Evolutionary conservation across 306 rosid species (phyloP), one percentile per base, ranked within the genome.

Genomic region (Inga leiocalycina): DNA sequence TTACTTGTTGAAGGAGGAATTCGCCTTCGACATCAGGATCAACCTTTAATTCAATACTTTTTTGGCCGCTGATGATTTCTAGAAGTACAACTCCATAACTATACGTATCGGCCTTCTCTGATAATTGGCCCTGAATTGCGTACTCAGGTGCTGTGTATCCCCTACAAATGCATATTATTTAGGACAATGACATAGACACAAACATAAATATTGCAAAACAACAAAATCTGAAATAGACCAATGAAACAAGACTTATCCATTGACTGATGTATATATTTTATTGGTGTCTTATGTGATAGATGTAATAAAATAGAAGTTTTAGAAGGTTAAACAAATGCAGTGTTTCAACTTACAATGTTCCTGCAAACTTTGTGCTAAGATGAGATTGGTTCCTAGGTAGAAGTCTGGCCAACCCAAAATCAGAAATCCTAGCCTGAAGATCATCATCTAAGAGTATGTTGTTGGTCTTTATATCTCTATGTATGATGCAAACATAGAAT

Each of bases 71-170:
- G 79, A 93, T 35, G 34, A 93, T 89, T 86, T 93, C 94, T 71
- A 91, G 88, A 70, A 91, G 86, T 14, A 93, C 91, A 27, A 91
- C 89, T 44, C 97, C 97, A 83, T 85, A 91, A 59, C 97, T 93
- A 51, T 93, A 64, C 3, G 70, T 64, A 30, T 78, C 97, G 1
- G 80, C 97, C 85, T 93, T 93, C 68, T 83, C 97, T 16, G 93
- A 91, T 85, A 93, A 67, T 48, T 91, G 93, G 16, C 95, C 95
- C 61, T 93, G 95, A 49, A 93, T 82, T 68, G 97, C 93, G 83
- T 91, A 93, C 68, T 93, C 97, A 2, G 97, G 93, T 68, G 97
- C 95, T 20, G 89, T 89, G 80, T 91, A 93, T 75, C 95, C 97
- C 84, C 93, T 44, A 56, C 30, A 79, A 62, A 27, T 64, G 70